phyloP scores from a whole-genome alignment of 2,329 filamentous ascomycete genomes.

The Botrytis deweyae region DNA sequence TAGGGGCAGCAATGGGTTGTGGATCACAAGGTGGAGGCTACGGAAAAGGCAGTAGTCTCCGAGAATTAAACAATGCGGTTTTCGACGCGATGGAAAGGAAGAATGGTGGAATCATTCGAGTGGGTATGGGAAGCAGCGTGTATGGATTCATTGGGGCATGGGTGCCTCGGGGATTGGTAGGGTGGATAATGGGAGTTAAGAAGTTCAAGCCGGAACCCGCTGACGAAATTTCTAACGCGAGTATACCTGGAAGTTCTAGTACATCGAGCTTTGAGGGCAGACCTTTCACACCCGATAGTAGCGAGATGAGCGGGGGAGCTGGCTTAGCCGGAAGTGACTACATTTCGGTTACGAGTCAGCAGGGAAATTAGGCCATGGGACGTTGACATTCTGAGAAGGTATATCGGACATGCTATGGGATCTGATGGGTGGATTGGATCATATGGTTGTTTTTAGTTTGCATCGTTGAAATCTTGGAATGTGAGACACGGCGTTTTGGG shows the following conservation, averaged over 20 bases:
- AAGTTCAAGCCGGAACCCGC: conserved; percentile 43
- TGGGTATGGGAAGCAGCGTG: conserved; percentile 79
- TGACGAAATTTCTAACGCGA: conserved; percentile 8
- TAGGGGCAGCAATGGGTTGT: conserved; percentile 16
- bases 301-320: conserved; percentile 20
- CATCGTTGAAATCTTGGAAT: background rate
- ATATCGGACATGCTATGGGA: background rate
- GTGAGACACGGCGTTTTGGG: background rate
- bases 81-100: conserved; percentile 76
- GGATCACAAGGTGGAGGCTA: conserved; percentile 48
- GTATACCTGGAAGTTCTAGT: background rate
- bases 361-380: background rate
- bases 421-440: background rate
- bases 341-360: conserved; percentile 28
- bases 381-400: background rate
- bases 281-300: conserved; percentile 26
- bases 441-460: background rate
- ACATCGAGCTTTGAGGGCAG: conserved; percentile 21
- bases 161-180: conserved; percentile 74
- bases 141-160: conserved; percentile 85
- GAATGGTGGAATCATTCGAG: conserved; percentile 61
- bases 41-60: conserved; percentile 57
- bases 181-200: conserved; percentile 87
- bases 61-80: conserved; percentile 80
- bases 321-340: conserved; percentile 34